A percentile compares a stretch with the other conserved stretches of the same genome.
Conservation (phyloP, 2,329 filamentous ascomycete genomes). For the Calonectria pseudoturangicola region DNA sequence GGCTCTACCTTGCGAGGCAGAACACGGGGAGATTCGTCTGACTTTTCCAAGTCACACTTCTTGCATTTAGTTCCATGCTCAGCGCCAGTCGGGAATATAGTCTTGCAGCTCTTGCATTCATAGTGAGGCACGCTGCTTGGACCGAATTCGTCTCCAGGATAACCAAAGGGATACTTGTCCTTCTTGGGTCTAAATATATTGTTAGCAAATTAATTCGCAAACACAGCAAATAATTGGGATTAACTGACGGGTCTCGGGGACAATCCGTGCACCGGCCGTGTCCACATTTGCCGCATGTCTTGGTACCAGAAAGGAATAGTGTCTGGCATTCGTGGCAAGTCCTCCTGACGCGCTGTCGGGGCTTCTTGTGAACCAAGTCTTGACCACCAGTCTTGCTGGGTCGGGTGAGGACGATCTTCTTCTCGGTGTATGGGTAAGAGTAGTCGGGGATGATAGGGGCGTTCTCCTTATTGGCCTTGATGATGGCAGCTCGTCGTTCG, state of each 20-base stretch:
- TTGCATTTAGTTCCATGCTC: slow-evolving; percentile 73
- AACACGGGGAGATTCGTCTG: slow-evolving; percentile 74
- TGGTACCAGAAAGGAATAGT: slow-evolving; percentile 75
- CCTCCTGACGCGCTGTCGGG: slow-evolving; percentile 83
- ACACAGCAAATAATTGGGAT: not conserved
- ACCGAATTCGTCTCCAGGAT: slow-evolving; percentile 79
- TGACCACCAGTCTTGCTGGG: slow-evolving; percentile 80
- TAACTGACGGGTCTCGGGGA: slow-evolving; percentile 84
- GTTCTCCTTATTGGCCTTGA: slow-evolving; percentile 75
- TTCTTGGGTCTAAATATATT: slow-evolving; percentile 73
- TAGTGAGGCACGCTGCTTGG: slow-evolving; percentile 71
- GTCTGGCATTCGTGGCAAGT: slow-evolving; percentile 84
- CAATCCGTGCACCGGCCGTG: slow-evolving; percentile 88
- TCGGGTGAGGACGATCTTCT: slow-evolving; percentile 74
- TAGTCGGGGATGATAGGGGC: slow-evolving; percentile 71
- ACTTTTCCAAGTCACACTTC: slow-evolving; percentile 77
- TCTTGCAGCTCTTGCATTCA: slow-evolving; percentile 78
- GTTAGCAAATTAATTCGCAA: slow-evolving; percentile 40
- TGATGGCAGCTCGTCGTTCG: slow-evolving; percentile 68
- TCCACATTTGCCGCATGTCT: slow-evolving; percentile 80
- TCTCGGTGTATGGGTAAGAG: slow-evolving; percentile 64
- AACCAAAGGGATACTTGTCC: slow-evolving; percentile 81
- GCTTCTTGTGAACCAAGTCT: slow-evolving; percentile 82
- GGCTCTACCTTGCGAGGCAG: slow-evolving; percentile 77
- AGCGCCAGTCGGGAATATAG: slow-evolving; percentile 71